Percentiles rank a stretch among this genome's conserved stretches.
These are phyloP conservation scores for Flaveria linearis DNA, from an alignment of 129 eudicot species.

Conservation along the genomic window DNA sequence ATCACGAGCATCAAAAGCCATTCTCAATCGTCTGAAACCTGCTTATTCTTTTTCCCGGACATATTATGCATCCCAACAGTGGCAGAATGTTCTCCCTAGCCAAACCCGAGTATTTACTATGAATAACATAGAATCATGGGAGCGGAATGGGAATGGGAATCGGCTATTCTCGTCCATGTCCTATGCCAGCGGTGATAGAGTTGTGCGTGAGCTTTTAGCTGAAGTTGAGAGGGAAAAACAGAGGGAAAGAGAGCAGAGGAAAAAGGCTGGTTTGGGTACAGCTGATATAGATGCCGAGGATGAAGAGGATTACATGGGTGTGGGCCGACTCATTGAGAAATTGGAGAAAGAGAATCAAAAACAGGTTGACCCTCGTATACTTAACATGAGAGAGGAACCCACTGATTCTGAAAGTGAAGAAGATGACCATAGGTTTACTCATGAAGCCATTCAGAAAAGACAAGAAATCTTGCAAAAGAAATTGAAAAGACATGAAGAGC, in stretches of 20 bases:
- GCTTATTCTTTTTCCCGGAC: slow-evolving; percentile 19
- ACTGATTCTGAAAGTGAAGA: slow-evolving; percentile 77
- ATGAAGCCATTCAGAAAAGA: slow-evolving; percentile 14
- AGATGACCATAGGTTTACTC: slow-evolving; percentile 48
- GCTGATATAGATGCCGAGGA: slow-evolving; percentile 76
- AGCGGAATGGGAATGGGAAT: slow-evolving; percentile 5
- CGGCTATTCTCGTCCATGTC: slow-evolving; percentile 18
- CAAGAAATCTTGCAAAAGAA: slow-evolving; percentile 13
- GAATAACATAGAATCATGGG: background rate
- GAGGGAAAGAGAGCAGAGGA: slow-evolving; percentile 55
- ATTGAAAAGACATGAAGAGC: slow-evolving; percentile 12
- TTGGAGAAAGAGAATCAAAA: slow-evolving; percentile 53
- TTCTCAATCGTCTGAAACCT: slow-evolving; percentile 33
- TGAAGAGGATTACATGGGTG: slow-evolving; percentile 76
- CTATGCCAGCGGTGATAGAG: slow-evolving; percentile 23
- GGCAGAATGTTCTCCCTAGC: slow-evolving; percentile 17
- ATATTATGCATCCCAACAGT: slow-evolving; percentile 22
- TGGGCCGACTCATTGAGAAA: slow-evolving; percentile 60
- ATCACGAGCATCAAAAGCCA: slow-evolving; percentile 39
- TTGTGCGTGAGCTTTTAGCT: slow-evolving; percentile 30
- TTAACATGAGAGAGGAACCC: slow-evolving; percentile 52
- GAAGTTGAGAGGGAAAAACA: slow-evolving; percentile 51
- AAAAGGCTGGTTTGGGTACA: slow-evolving; percentile 51
- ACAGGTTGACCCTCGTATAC: slow-evolving; percentile 19
- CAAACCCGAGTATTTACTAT: slow-evolving; percentile 1